Evolutionary conservation across 345 rosid genomes (phyloP), one percentile per base, ranked within the genome.

Genomic region (Eucalyptus globulus): DNA sequence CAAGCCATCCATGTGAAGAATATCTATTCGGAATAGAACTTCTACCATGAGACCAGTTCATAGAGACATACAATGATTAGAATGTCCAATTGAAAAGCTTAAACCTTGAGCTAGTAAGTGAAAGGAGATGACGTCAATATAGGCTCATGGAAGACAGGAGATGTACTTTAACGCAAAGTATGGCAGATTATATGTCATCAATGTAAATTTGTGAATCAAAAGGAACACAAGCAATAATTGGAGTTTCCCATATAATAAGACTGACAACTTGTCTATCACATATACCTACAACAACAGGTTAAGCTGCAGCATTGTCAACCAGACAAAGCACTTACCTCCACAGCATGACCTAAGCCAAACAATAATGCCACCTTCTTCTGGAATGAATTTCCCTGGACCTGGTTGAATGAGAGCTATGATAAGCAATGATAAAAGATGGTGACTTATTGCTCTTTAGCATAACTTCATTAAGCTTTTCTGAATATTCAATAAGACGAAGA

Each of bases 321-420:
- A 49, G 15, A 49, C 88, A 69, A 67, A 88, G 56, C 56, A 91
- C 90, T 94, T 93, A 96, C 99, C 97, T 97, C 98, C 51, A 89
- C 94, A 86, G 88, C 93, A 88, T 94, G 97, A 90, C 94, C 94
- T 83, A 94, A 80, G 54, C 99, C 99, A 92, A 97, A 94, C 88
- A 98, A 94, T 86, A 95, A 88, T 43, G 98, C 94, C 88, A 92
- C 95, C 92, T 95, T 98, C 94, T 97, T 98, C 92, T 95, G 99
- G 93, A 96, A 98, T 80, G 99, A 98, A 92, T 98, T 97, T 88
- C 99, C 99, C 65, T 90, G 97, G 88, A 93, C 98, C 99, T 98
- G 96, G 87, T 60, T 76, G 72, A 86, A 91, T 43, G 43, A 43
- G 49, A 91, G 54, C 86, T n/a, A 45, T 86, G 51, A 43, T 83